Base-by-base conservation (phyloP, 169 alveolate genomes). In the Eimeria falciformis region DNA sequence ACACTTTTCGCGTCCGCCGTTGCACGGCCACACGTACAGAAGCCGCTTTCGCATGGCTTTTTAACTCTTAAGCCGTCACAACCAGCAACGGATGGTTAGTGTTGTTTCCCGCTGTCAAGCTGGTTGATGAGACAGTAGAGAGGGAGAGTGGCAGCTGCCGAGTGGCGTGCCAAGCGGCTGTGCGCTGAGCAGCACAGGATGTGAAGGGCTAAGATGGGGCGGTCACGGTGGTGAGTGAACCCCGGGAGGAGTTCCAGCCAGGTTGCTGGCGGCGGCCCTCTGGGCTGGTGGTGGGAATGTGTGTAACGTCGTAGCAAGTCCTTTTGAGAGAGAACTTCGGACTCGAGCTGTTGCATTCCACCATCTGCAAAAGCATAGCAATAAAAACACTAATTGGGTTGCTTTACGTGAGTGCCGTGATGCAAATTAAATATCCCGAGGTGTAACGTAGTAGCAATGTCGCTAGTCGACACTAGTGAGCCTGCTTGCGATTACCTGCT, bases 111-210 rank as follows among this genome's bases (percentile, higher is more conserved):
- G 53, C 47, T 37, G 47, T 25, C 88, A 78, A 47, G 88, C 88
- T 78, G 47, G 88, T 71, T 47, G 55, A 40, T 53, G 73, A 78
- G 69, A 78, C 88, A 53, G 88, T 40, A 75, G 46, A 75, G 85
- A 45, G 47, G 88, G 71, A 47, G 5, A 27, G 88, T 12, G 65
- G n/a, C 65, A 3, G n/a, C 46, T 29, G 88, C 71, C 71, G 50
- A 78, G 88, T 29, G 88, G 88, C 73, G 71, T 78, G 88, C 25
- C 40, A 9, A 18, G 33, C 71, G 88, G 27, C 40, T 53, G 50
- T 53, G 88, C 88, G 65, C 88, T 25, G 18, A 71, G 37, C 68
- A 25, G 71, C 88, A 78, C 53, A 53, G 87, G 43, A 33, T 53
- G 45, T 77, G 47, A 46, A 0, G 69, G 29, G 88, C 88, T 47